These are phyloP conservation scores for Huntiella moniliformis DNA, from an alignment of 2,329 filamentous ascomycete genomes.

Conservation along the genomic window DNA sequence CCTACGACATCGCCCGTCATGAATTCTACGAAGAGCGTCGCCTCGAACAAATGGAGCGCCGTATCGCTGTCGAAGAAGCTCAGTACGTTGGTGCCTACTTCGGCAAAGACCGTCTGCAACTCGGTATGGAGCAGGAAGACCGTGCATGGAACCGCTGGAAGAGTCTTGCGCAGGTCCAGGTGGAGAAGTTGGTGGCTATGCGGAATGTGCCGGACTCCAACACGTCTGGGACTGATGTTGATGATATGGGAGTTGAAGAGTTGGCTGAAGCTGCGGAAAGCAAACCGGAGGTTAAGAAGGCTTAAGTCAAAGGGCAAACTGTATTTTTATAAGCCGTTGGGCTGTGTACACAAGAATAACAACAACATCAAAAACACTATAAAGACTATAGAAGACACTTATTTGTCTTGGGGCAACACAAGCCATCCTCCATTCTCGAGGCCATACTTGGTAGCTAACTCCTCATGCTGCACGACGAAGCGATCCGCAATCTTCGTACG, in stretches of 20 bases:
- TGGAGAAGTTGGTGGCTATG: conserved; percentile 23
- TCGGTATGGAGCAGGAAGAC: conserved; percentile 71
- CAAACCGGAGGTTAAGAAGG: no score
- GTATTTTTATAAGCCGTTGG: no score
- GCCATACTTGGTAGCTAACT: conserved; percentile 32
- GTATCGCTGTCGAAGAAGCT: conserved; percentile 77
- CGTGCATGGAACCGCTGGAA: conserved; percentile 70
- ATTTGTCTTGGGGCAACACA: conserved; percentile 1
- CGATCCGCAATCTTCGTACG: conserved; percentile 47
- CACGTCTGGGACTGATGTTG: background rate
- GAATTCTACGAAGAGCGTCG: conserved; percentile 83
- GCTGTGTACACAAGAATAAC: no score
- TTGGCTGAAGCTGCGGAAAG: background rate
- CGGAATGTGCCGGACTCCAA: conserved; percentile 19
- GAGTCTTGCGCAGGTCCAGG: conserved; percentile 44
- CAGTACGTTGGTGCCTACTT: conserved; percentile 74
- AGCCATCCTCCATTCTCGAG: conserved; percentile 10
- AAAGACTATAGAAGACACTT: no score
- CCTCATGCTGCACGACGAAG: conserved; percentile 67
- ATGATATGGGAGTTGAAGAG: background rate
- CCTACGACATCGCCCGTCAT: conserved; percentile 72
- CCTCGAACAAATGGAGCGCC: conserved; percentile 60
- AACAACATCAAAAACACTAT: no score
- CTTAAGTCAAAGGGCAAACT: no score
- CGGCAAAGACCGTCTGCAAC: conserved; percentile 53